Conservation (phyloP, 352 stramenopile genomes). For the Pythium folliculosum region DNA sequence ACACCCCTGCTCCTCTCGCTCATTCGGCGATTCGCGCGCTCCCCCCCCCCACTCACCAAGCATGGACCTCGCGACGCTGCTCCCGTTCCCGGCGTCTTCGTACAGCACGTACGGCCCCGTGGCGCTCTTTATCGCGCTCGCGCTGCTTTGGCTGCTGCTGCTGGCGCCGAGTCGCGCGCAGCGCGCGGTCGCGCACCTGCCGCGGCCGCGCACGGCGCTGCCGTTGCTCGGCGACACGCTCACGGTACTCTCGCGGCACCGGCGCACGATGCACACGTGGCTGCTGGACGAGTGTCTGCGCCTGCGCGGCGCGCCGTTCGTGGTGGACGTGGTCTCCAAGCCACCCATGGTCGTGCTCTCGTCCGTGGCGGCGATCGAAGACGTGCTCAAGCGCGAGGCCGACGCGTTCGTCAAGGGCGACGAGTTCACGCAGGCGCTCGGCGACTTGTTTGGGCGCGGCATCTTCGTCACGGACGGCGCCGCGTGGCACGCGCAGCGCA, state of each 20-base stretch:
- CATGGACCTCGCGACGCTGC: neutral
- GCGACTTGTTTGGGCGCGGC: constrained; percentile 63
- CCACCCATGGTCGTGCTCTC: constrained; percentile 43
- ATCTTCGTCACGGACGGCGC: constrained; percentile 49
- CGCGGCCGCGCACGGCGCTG: constrained; percentile 1
- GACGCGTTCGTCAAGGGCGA: constrained; percentile 66
- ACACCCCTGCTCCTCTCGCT: neutral
- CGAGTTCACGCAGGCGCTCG: constrained; percentile 33
- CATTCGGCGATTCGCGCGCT: neutral
- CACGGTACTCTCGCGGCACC: constrained; percentile 4
- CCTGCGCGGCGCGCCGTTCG: constrained; percentile 37
- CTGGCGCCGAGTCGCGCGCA: constrained; percentile 9
- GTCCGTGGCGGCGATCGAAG: constrained; percentile 40
- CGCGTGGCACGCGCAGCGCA: constrained; percentile 66
- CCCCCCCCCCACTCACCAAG: no score
- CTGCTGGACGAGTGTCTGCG: constrained; percentile 24
- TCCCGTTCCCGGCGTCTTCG: neutral
- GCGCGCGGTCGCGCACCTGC: constrained; percentile 4
- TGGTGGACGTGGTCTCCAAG: constrained; percentile 36
- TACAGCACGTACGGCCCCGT: neutral
- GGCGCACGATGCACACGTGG: constrained; percentile 30
- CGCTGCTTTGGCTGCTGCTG: constrained; percentile 1
- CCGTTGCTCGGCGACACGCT: constrained; percentile 21
- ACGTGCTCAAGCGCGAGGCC: constrained; percentile 58
- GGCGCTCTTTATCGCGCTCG: neutral